phyloP scores from a whole-genome alignment of 2,329 filamentous ascomycete species.

The Fusarium paranaense region DNA sequence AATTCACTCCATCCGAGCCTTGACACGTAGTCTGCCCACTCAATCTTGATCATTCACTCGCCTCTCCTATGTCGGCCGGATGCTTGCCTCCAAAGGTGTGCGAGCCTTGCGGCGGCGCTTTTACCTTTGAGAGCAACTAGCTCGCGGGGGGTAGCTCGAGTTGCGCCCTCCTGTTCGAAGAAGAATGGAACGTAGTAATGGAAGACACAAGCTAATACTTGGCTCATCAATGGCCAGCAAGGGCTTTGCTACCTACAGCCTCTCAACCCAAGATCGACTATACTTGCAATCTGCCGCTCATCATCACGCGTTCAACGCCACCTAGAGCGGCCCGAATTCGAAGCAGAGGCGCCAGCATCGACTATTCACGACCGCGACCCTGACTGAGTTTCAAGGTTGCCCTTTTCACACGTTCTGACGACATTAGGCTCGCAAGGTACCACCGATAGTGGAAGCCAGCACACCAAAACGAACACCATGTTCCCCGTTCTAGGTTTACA shows the following conservation, averaged over 20 bases:
- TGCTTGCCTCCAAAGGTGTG: slow-evolving; percentile 27
- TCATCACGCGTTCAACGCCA: slow-evolving; percentile 29
- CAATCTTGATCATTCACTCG: slow-evolving; percentile 12
- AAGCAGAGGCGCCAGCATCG: slow-evolving; percentile 3
- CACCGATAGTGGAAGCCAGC: slow-evolving; percentile 9
- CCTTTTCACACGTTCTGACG: background rate
- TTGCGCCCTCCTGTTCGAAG: slow-evolving; percentile 11
- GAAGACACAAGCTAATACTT: background rate
- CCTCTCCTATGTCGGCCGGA: slow-evolving; percentile 32
- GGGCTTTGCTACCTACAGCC: background rate
- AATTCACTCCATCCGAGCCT: slow-evolving; percentile 27
- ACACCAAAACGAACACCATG: slow-evolving; percentile 6
- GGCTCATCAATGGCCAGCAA: slow-evolving; percentile 5
- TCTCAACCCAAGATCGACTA: slow-evolving; percentile 16
- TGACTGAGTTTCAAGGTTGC: slow-evolving; percentile 8
- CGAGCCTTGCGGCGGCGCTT: slow-evolving; percentile 16
- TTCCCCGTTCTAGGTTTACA: slow-evolving; percentile 14
- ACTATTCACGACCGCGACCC: slow-evolving; percentile 4
- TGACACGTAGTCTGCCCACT: slow-evolving; percentile 36
- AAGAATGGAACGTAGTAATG: slow-evolving; percentile 10
- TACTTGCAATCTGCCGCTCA: slow-evolving; percentile 13
- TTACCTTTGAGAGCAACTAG: slow-evolving; percentile 7
- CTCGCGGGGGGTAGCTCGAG: background rate
- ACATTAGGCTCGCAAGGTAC: background rate
- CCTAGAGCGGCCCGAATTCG: slow-evolving; percentile 27